A percentile compares a stretch with the other conserved stretches of the same genome.
Conservation (phyloP, 768 basidiomycete species). For the Lactarius akahatsu region DNA sequence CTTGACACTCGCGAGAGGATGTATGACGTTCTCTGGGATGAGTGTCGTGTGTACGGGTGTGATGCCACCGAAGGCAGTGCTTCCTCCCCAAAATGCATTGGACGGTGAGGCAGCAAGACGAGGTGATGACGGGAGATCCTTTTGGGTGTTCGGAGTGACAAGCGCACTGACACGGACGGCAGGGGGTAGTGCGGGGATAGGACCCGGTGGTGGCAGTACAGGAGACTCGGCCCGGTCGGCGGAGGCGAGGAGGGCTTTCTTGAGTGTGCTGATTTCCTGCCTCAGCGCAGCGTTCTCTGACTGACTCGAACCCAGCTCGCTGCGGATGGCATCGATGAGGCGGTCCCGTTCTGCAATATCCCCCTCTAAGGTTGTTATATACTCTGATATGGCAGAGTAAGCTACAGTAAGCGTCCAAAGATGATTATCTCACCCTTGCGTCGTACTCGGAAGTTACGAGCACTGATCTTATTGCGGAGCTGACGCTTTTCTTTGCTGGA, state of each 20-base stretch:
- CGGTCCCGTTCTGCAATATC: slow-evolving; percentile 92
- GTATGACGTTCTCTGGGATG: slow-evolving; percentile 54
- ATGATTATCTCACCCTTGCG: slow-evolving; percentile 67
- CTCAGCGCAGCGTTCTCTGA: slow-evolving; percentile 82
- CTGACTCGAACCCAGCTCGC: slow-evolving; percentile 75
- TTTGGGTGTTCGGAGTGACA: slow-evolving; percentile 70
- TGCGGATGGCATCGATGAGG: slow-evolving; percentile 83
- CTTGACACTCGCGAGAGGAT: slow-evolving; percentile 22
- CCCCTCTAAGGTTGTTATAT: slow-evolving; percentile 91
- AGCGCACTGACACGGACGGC: slow-evolving; percentile 34
- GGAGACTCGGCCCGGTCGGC: slow-evolving; percentile 46
- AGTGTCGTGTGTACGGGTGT: slow-evolving; percentile 86
- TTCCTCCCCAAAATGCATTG: slow-evolving; percentile 78
- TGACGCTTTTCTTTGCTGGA: slow-evolving; percentile 95
- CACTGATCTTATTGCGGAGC: slow-evolving; percentile 94
- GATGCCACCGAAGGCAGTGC: slow-evolving; percentile 58
- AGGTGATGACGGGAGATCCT: slow-evolving; percentile 69
- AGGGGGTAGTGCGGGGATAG: slow-evolving; percentile 35
- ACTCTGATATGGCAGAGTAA: slow-evolving; percentile 52
- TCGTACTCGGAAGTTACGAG: slow-evolving; percentile 91
- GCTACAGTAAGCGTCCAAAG: neutral
- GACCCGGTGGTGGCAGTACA: slow-evolving; percentile 47
- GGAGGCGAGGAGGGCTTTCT: slow-evolving; percentile 71
- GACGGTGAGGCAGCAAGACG: slow-evolving; percentile 41
- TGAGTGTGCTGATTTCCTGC: slow-evolving; percentile 71